Percentiles rank a stretch among this genome's conserved stretches.
phyloP scores from a whole-genome alignment of 176 grass and related monocot species.

The Aegilops bicornis region DNA sequence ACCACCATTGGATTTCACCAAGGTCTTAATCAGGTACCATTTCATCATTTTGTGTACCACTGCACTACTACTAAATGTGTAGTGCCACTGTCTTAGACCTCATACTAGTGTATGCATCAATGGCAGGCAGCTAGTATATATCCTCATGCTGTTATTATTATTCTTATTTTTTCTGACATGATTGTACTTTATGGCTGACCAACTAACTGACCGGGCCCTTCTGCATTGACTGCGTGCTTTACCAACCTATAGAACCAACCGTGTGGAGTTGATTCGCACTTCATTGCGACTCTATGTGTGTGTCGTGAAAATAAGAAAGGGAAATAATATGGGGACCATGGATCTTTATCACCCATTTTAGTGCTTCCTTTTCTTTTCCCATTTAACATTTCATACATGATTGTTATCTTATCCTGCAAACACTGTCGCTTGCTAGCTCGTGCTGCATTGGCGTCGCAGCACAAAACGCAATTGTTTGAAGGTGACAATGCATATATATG shows the following conservation, averaged over 20 bases:
- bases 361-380: slow-evolving; percentile 14
- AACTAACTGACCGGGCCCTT: slow-evolving; percentile 50
- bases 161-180: slow-evolving; percentile 29
- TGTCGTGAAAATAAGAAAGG: slow-evolving; percentile 35
- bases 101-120: slow-evolving; percentile 18
- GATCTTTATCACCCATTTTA: slow-evolving; percentile 28
- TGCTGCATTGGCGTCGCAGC: background rate
- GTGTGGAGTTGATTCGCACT: slow-evolving; percentile 37
- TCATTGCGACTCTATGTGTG: slow-evolving; percentile 39
- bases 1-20: slow-evolving; percentile 31
- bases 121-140: slow-evolving; percentile 29
- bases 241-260: slow-evolving; percentile 48
- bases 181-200: slow-evolving; percentile 59
- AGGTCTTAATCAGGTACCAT: slow-evolving; percentile 32
- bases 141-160: slow-evolving; percentile 8
- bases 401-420: slow-evolving; percentile 13
- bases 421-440: background rate
- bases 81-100: slow-evolving; percentile 34
- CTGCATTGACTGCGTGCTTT: slow-evolving; percentile 52
- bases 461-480: background rate
- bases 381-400: slow-evolving; percentile 20
- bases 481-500: background rate
- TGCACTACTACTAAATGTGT: slow-evolving; percentile 19
- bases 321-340: slow-evolving; percentile 40
- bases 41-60: slow-evolving; percentile 21